phyloP scores from a whole-genome alignment of 352 stramenopile species.

The Blastocystis sp. region DNA sequence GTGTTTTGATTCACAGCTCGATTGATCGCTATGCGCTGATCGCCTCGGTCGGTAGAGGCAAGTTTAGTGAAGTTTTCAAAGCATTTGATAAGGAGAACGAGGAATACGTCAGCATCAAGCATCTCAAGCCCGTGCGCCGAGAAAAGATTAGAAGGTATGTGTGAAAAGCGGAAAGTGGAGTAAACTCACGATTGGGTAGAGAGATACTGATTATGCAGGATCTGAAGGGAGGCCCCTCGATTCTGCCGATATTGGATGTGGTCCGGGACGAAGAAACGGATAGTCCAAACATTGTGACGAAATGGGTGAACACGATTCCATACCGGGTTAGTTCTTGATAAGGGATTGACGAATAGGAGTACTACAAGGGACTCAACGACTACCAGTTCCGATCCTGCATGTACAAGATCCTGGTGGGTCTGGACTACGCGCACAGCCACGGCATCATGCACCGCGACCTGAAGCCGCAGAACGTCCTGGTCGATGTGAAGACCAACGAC shows the following conservation, averaged over 20 bases:
- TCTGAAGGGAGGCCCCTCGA: conserved; percentile 93
- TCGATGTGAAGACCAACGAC: conserved; percentile 94
- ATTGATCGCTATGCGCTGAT: conserved; percentile 91
- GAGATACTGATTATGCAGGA: conserved; percentile 99
- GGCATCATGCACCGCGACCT: conserved; percentile 99
- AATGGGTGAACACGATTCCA: conserved; percentile 88
- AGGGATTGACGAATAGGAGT: conserved; percentile 89
- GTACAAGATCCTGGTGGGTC: conserved; percentile 86
- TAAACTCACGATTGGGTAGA: background rate
- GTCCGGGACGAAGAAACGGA: conserved; percentile 95
- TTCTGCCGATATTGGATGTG: conserved; percentile 96
- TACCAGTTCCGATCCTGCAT: conserved; percentile 89
- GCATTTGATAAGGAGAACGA: conserved; percentile 90
- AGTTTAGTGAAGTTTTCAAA: conserved; percentile 97
- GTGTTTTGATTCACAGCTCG: background rate
- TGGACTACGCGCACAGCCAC: conserved; percentile 98
- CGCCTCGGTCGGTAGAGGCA: conserved; percentile 94
- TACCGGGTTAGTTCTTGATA: conserved; percentile 89
- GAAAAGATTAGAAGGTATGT: conserved; percentile 93
- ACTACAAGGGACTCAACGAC: conserved; percentile 21
- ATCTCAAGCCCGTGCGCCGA: conserved; percentile 99
- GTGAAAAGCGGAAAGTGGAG: background rate
- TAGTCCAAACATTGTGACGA: conserved; percentile 93
- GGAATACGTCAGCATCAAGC: conserved; percentile 95
- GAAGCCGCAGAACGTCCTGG: conserved; percentile 98